phyloP scores from a whole-genome alignment of 257 asterid genomes.

The Marsdenia floribunda region DNA sequence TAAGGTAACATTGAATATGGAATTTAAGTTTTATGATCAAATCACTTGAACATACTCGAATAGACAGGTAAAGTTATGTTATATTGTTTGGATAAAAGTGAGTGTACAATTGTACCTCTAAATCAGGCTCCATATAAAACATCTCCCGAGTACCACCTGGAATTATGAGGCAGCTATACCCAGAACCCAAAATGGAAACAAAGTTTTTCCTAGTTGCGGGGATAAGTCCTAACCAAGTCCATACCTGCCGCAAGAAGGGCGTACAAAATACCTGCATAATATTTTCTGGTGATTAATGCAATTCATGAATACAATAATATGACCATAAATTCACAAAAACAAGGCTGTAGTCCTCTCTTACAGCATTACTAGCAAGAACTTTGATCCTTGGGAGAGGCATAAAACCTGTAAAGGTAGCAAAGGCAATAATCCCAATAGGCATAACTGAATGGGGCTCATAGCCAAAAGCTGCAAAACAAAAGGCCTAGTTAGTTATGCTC shows the following conservation, averaged over 20 bases:
- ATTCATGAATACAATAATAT: background rate
- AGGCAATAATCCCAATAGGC: constrained; percentile 87
- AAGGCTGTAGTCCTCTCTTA: constrained; percentile 34
- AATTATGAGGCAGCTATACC: constrained; percentile 78
- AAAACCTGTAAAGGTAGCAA: constrained; percentile 79
- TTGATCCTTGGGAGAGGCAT: constrained; percentile 73
- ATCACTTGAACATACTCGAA: background rate
- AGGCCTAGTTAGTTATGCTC: background rate
- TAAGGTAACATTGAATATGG: background rate
- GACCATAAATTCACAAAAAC: background rate
- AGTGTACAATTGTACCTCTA: constrained; percentile 55
- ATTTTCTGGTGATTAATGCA: constrained; percentile 4
- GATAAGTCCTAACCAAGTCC: constrained; percentile 94
- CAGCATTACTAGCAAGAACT: constrained; percentile 92
- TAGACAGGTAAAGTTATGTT: background rate
- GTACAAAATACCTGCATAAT: constrained; percentile 70
- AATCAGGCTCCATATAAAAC: constrained; percentile 68
- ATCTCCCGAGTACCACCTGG: constrained; percentile 97
- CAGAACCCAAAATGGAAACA: constrained; percentile 61
- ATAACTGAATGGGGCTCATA: constrained; percentile 97
- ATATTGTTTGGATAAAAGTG: constrained; percentile 15
- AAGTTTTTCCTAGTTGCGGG: constrained; percentile 71
- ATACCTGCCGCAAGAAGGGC: constrained; percentile 90
- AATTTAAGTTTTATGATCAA: constrained; percentile 2
- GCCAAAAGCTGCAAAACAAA: constrained; percentile 60